Conservation (phyloP, 108 stramenopile species). For the Cyclotella sp. region DNA sequence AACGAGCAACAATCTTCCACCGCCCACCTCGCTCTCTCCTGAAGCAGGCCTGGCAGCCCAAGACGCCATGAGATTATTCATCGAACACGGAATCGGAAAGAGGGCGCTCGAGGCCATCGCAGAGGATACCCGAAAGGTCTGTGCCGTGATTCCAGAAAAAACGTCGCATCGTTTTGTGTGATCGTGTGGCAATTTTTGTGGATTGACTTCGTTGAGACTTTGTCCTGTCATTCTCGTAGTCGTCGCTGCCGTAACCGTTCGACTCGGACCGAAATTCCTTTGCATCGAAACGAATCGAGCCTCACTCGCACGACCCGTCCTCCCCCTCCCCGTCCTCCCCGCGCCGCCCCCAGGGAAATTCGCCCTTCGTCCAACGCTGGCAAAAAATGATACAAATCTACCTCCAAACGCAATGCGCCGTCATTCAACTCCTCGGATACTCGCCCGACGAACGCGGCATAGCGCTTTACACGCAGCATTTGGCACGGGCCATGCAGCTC, state of each 20-base stretch:
- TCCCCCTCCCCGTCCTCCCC: no score
- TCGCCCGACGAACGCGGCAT: constrained; percentile 76
- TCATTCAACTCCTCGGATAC: constrained; percentile 80
- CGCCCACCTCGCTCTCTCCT: constrained; percentile 56
- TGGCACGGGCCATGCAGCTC: constrained; percentile 52
- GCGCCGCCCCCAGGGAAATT: constrained; percentile 14
- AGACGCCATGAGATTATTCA: constrained; percentile 59
- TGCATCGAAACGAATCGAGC: no score
- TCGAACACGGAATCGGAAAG: constrained; percentile 66
- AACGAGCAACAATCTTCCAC: constrained; percentile 1
- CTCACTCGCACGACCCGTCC: no score
- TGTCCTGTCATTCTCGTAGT: no score
- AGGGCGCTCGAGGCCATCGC: constrained; percentile 61
- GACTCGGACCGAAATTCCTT: no score
- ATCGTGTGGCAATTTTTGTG: not conserved
- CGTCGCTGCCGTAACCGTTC: no score
- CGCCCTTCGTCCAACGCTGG: constrained; percentile 75
- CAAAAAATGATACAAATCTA: constrained; percentile 88
- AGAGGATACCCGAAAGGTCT: constrained; percentile 17
- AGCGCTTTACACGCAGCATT: constrained; percentile 74
- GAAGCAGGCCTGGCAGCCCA: constrained; percentile 69
- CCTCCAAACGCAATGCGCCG: constrained; percentile 76
- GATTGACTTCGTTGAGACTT: no score
- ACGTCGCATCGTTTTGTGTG: not conserved
- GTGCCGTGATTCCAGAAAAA: not conserved